phyloP scores from a whole-genome alignment of 768 basidiomycete species.

The Suillus decipiens region DNA sequence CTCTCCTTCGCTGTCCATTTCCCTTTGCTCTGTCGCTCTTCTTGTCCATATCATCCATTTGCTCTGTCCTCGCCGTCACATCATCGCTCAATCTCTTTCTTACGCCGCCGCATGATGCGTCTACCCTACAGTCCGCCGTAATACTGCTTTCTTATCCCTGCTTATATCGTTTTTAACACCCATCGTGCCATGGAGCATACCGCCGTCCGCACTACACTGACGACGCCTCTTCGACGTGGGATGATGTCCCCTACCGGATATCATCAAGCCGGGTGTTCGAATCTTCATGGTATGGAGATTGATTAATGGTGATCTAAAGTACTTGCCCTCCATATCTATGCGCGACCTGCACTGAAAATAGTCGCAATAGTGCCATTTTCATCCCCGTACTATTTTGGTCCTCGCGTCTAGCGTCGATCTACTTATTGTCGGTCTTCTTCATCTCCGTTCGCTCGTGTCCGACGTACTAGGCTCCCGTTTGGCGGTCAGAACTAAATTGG shows the following conservation, averaged over 20 bases:
- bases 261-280: background rate
- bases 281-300: background rate
- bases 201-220: background rate
- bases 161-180: background rate
- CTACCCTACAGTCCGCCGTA: background rate
- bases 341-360: background rate
- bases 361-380: background rate
- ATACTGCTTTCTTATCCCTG: background rate
- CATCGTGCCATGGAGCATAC: background rate
- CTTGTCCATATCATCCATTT: background rate
- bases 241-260: background rate
- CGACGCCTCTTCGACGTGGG: background rate
- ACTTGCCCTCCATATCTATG: background rate
- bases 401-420: background rate
- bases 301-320: background rate
- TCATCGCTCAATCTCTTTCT: background rate
- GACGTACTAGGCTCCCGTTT: background rate
- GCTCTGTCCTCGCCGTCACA: background rate
- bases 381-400: background rate
- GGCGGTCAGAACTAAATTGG: background rate
- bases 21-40: background rate
- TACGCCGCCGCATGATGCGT: too few relatives aligned
- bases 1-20: background rate
- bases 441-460: background rate
- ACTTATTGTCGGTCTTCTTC: too few relatives aligned